Evolutionary conservation across 306 rosid genomes (phyloP).

Genomic region (Lagenaria siceraria): DNA sequence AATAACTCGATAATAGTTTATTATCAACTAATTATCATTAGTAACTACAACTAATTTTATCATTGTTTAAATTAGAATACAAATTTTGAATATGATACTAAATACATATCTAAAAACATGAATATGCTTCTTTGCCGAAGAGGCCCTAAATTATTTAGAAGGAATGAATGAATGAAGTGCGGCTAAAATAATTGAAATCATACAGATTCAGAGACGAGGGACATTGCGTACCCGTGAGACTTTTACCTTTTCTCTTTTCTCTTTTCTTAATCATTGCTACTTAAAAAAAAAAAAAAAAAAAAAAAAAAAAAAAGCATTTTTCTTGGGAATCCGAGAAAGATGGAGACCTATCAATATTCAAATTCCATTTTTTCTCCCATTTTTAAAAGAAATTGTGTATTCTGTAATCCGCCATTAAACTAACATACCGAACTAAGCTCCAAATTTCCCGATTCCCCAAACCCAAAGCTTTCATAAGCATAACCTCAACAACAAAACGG

Average conservation of each 20-base stretch:
- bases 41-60: no score
- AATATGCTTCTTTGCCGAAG: no score
- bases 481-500: background rate
- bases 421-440: conserved; percentile 10
- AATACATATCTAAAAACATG: no score
- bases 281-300: background rate
- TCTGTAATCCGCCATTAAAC: conserved; percentile 9
- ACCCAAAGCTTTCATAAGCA: background rate
- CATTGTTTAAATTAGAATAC: no score
- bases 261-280: background rate
- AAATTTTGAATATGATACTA: no score
- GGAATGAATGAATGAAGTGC: background rate
- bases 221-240: background rate
- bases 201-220: background rate
- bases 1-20: no score
- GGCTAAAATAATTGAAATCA: background rate
- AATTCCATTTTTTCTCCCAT: no score
- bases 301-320: background rate
- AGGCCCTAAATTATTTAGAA: background rate
- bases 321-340: conserved; percentile 1
- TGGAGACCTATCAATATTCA: background rate
- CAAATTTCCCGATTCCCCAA: conserved; percentile 15
- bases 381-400: background rate
- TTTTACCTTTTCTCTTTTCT: background rate
- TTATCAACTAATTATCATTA: no score